A percentile compares a stretch with the other conserved stretches of the same genome.
Conservation (phyloP, 1,284 basidiomycete genomes). For the Wolfiporia cocos region DNA sequence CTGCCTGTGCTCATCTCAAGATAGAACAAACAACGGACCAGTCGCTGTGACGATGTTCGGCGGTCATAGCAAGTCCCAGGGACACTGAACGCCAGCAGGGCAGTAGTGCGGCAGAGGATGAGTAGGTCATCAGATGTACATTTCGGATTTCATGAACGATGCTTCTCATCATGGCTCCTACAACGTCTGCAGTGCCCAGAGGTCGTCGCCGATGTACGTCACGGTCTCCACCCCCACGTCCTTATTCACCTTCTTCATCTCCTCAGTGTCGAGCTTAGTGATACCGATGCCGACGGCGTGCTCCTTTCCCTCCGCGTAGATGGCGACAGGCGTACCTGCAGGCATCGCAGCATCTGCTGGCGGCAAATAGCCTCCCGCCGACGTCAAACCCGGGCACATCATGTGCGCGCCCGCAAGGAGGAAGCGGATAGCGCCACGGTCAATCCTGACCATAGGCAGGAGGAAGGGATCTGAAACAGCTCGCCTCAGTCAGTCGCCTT, state of each 20-base stretch:
- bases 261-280: slow-evolving; percentile 79
- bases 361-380: slow-evolving; percentile 85
- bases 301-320: slow-evolving; percentile 95
- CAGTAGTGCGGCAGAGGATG: no score
- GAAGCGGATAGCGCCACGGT: slow-evolving; percentile 97
- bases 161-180: slow-evolving; percentile 34
- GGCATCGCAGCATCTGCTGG: slow-evolving; percentile 65
- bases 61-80: no score
- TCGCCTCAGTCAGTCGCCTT: slow-evolving; percentile 1
- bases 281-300: slow-evolving; percentile 87
- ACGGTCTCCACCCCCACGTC: slow-evolving; percentile 87
- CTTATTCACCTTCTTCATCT: slow-evolving; percentile 88
- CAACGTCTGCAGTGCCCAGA: slow-evolving; percentile 77
- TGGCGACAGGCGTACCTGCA: slow-evolving; percentile 73
- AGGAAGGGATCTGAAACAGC: slow-evolving; percentile 73
- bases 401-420: slow-evolving; percentile 90
- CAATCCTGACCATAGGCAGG: slow-evolving; percentile 85
- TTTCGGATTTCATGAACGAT: no score
- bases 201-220: slow-evolving; percentile 84
- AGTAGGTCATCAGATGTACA: no score
- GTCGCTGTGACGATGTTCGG: no score
- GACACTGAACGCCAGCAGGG: no score
- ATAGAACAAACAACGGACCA: no score
- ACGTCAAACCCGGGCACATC: slow-evolving; percentile 97
- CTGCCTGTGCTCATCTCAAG: no score